Base-by-base conservation (phyloP, 2,329 filamentous ascomycete genomes). In the Alternaria panax region DNA sequence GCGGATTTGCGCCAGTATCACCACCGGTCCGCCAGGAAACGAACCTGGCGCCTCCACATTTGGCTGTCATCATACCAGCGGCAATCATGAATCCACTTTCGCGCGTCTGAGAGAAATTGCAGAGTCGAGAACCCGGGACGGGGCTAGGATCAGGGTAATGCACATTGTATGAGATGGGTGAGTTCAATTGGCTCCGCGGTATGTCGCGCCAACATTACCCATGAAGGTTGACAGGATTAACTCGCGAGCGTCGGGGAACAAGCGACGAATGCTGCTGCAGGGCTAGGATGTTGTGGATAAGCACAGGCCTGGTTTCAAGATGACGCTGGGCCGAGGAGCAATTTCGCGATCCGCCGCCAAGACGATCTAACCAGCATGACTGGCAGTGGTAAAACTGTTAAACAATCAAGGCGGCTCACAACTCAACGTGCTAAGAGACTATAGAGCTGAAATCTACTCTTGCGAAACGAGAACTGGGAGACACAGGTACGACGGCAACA, bases 51-150 rank as follows among this genome's bases (percentile, higher is more conserved):
- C 66, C 70, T 65, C 66, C 66, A 72, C 67, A 66, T 62, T 65
- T 61, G 48, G 57, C 58, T 54, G 60, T 47, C 61, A 69, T 51
- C 67, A 72, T 72, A 62, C 69, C 66, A 69, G 64, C 61, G 69
- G 66, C 57, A 65, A 68, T 67, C 69, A 70, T 69, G 63, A 65
- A 61, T 69, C 64, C 58, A 71, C 54, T 54, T 64, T 62, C 64
- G 62, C 69, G 62, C 65, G 74, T 75, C 64, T 71, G 73, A 71
- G 68, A 75, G 70, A 77, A 65, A 77, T 76, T 77, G 66, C 73
- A 64, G 62, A 57, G 72, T 69, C 66, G 66, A 55, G 63, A 62
- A 65, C 58, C 58, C 59, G 62, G 62, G 47, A 58, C 63, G 54
- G 63, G 54, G 64, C 65, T 57, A 65, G 67, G 64, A 38, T 51